Base-by-base conservation (phyloP, 179 eudicot genomes). In the Beta macrorhiza region DNA sequence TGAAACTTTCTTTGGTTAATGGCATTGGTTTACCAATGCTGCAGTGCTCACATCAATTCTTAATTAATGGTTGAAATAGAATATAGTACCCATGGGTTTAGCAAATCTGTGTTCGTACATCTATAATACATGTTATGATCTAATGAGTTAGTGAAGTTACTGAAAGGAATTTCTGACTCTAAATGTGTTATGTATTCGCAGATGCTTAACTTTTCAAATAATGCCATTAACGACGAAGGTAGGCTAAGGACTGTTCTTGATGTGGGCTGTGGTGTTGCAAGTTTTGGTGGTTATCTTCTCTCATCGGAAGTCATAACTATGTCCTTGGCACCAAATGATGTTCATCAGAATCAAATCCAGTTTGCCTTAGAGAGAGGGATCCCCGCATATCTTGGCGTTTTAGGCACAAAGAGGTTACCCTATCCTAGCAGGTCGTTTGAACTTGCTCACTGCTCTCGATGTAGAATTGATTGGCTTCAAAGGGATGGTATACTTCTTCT, bases 381-480 rank as follows among this genome's bases (percentile, higher is more conserved):
- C 78, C 98, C 99, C 47, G 99, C 99, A 74, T 94, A 91, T 86
- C 98, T 96, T 70, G 99, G 99, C 58, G 98, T 96, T 81, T 87
- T 96, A 72, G 99, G 99, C 78, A 96, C 98, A 42, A 94, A 96
- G 90, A 91, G 99, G 89, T 93, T 96, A 81, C 99, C 99, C 52
- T 96, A 96, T 79, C 99, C 99, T 17, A 96, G 99, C 86, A 87
- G 99, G 79, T 96, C 99, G 7, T 96, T 96, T 80, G 99, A 96
- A 83, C 88, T 96, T 67, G 96, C 98, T 85, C 99, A 96, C 84
- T 96, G 99, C 86, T 96, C 99, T 82, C 92, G 99, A 44, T 96
- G 99, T 89, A 94, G 99, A 84, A 94, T 96, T 63, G 99, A 96
- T 87, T 96, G 99, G 99, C 94, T 96, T 78, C 99, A 96, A 89